Base-by-base conservation (phyloP, 352 stramenopile genomes). In the Pythium folliculosum region DNA sequence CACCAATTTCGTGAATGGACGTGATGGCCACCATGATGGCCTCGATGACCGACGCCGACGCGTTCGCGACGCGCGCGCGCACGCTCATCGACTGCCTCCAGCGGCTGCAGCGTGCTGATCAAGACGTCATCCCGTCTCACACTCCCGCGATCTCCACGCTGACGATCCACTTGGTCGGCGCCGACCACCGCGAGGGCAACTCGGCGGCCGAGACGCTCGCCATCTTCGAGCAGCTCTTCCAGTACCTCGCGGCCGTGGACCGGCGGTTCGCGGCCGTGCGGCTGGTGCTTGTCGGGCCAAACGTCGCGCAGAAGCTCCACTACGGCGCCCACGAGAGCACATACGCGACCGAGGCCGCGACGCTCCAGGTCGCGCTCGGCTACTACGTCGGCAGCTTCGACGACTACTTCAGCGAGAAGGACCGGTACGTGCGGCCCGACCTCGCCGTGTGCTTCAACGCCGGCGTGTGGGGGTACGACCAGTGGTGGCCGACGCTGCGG, bases 381-480 rank as follows among this genome's bases (percentile, higher is more conserved):
- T 92, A 95, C 76, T 91, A 91, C 57, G 84, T 89, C 19, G 78
- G 84, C 32, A 77, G 76, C 62, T 94, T 91, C 23, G 82, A 92
- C 56, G 66, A 63, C 21, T 91, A 83, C 48, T 82, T 79, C 52
- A 27, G 62, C 3, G 79, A 89, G 49, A 78, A 79, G 43, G 49
- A 61, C 13, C 35, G 61, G 50, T 92, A 89, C 68, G 53, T 67
- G 51, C 56, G 70, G 8, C 82, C 88, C 5, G 78, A 92, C 57
- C 72, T 93, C 7, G 77, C 79, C 1, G 81, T 92, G 44, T 93
- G 84, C 62, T 96, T 95, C 61, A 95, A 96, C 51, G 88, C 88
- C 16, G 88, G 88, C 5, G 83, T 96, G 27, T 96, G 88, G 88
- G 88, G 88, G 44, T 96, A 96, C 66, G 86, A 96, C 65, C 77